Evolutionary conservation across 208 protist species (phyloP).

Genomic region (Leishmania arabica): DNA sequence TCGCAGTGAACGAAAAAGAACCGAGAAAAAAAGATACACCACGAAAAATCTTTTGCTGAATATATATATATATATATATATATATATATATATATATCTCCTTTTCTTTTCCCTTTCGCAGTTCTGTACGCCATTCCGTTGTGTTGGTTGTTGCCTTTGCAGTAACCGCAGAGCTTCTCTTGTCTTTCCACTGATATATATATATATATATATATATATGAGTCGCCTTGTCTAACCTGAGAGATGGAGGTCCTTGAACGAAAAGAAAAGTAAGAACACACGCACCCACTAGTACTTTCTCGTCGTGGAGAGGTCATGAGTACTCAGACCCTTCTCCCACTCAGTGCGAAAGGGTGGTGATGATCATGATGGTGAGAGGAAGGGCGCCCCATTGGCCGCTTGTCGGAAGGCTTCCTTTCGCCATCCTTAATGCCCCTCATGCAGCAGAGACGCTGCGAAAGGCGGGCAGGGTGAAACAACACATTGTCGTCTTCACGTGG

Average conservation of each 20-base stretch:
- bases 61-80: neutral
- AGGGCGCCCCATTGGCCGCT: neutral
- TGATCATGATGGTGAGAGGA: neutral
- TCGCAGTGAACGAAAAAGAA: neutral
- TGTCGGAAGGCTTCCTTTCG: neutral
- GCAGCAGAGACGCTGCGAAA: neutral
- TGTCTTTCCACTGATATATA: neutral
- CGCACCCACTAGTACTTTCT: neutral
- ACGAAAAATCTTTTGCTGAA: neutral
- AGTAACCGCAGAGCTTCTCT: neutral
- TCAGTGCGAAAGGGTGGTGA: neutral
- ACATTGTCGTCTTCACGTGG: neutral
- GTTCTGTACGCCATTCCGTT: neutral
- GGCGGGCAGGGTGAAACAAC: neutral
- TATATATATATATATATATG: slow-evolving; percentile 4
- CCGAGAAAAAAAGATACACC: neutral
- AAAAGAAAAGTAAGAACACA: neutral
- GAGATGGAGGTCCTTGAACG: neutral
- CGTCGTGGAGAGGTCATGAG: neutral
- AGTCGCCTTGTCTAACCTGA: neutral
- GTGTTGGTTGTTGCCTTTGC: slow-evolving; percentile 2
- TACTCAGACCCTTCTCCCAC: neutral
- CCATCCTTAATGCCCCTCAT: neutral
- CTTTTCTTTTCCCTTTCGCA: neutral
- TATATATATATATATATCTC: too few species aligned